These are phyloP conservation scores for Cinchona pubescens DNA, from an alignment of 257 asterid species.

Conservation along the genomic window DNA sequence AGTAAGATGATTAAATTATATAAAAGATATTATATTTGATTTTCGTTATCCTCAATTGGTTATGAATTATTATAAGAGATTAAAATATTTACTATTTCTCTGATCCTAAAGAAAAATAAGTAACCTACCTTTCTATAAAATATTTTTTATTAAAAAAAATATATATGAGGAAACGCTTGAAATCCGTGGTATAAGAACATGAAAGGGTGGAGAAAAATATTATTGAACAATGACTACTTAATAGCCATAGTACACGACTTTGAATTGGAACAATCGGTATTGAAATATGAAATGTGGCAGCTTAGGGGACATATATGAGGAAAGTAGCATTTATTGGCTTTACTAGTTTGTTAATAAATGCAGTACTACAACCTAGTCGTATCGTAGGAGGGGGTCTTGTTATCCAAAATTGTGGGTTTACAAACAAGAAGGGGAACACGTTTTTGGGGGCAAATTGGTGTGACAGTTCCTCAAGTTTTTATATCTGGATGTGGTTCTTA, in stretches of 20 bases:
- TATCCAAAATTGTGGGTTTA: background rate
- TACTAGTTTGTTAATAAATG: slow-evolving; percentile 11
- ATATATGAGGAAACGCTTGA: slow-evolving; percentile 8
- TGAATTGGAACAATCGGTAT: slow-evolving; percentile 26
- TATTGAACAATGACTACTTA: background rate
- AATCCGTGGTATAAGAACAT: background rate
- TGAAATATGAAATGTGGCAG: slow-evolving; percentile 54
- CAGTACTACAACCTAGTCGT: background rate
- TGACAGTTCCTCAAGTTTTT: background rate
- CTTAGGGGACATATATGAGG: slow-evolving; percentile 38
- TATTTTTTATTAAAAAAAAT: too few species aligned
- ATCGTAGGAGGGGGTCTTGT: background rate
- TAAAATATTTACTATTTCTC: too few species aligned
- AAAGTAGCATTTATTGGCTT: slow-evolving; percentile 14
- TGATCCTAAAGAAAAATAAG: too few species aligned
- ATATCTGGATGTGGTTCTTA: background rate
- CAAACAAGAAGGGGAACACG: background rate
- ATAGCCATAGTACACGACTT: background rate
- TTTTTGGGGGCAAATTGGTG: background rate
- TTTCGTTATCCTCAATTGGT: too few species aligned
- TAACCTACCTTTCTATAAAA: too few species aligned
- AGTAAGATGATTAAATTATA: too few species aligned
- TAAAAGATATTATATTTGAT: too few species aligned
- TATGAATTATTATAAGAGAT: too few species aligned
- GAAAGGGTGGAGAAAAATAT: background rate